A percentile compares a stretch with the other conserved stretches of the same genome.
Conservation (phyloP, 768 basidiomycete genomes). For the Pleurotus platypus region DNA sequence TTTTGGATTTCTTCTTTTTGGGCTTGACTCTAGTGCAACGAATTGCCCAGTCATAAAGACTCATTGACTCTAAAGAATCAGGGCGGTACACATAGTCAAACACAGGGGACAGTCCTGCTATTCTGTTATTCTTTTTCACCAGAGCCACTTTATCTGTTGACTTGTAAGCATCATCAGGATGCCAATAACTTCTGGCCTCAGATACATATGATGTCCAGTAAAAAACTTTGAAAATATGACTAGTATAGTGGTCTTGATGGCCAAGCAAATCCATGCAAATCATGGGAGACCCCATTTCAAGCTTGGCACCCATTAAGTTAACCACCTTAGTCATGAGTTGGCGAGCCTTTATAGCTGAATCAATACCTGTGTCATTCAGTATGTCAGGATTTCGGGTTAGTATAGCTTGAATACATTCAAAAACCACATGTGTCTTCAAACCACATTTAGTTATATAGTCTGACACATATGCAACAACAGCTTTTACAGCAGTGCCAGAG, state of each 20-base stretch:
- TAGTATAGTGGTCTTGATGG: constrained; percentile 21
- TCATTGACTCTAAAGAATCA: constrained; percentile 5
- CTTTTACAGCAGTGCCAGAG: constrained; percentile 19
- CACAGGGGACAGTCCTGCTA: constrained; percentile 18
- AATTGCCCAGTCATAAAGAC: constrained; percentile 15
- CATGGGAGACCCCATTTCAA: constrained; percentile 25
- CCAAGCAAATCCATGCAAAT: too few species aligned
- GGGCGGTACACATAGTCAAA: constrained; percentile 8
- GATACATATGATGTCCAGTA: constrained; percentile 13
- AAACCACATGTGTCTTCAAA: constrained; percentile 28
- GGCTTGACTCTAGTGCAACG: not conserved
- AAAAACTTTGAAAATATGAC: constrained; percentile 11
- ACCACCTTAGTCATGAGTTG: constrained; percentile 23
- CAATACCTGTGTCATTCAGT: not conserved
- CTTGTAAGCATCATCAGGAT: constrained; percentile 7
- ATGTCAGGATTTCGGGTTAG: constrained; percentile 12
- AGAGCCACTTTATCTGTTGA: constrained; percentile 17
- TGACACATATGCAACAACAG: constrained; percentile 28
- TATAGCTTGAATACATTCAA: constrained; percentile 5
- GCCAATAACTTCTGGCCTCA: constrained; percentile 13
- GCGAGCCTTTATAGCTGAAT: constrained; percentile 13
- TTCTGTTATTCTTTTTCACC: constrained; percentile 11
- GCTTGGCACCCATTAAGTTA: constrained; percentile 22
- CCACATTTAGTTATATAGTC: constrained; percentile 24
- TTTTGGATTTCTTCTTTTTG: not conserved